Evolutionary conservation across 2,329 filamentous ascomycete species (phyloP), one percentile per base, ranked within the genome.

Genomic region (Penicillium sp.): DNA sequence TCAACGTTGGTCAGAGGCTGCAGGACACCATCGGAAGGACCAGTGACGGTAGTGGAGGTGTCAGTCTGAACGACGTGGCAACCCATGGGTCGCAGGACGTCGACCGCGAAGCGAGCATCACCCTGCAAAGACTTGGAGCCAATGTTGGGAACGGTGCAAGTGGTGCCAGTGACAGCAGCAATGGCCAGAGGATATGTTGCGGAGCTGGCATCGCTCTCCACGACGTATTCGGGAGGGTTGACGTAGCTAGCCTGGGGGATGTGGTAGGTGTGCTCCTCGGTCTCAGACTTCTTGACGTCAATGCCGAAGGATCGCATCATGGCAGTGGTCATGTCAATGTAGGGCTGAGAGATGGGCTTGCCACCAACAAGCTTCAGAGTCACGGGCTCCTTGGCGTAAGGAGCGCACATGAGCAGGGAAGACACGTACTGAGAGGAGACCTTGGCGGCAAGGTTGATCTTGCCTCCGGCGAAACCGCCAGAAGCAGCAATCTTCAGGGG

Each of bases 361-460:
- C 92, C 94, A n/a, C 94, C 94, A 11, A 97, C 88, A 38, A 99
- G 82, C 39, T 87, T 88, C 61, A 99, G 78, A 0, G 91, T 97
- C 36, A 99, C 92, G 0, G 93, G 90, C 59, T 92, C 87, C 76
- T 96, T 97, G 43, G 94, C 94, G 69, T 97, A 99, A 0, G 94
- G 94, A 0, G 94, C 94, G 55, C 92, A 95, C 91, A 99, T 95
- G 48, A 99, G 81, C 60, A 99, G 86, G 1, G 93, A 97, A 0
- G 94, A 97, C 36, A 99, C 94, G 70, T 97, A 99, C 76, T 99
- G 94, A n/a, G 94, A 97, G 8, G 94, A 99, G 14, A 97, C 89
- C 40, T 94, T 97, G 1, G 94, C 94, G 10, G 92, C 91, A 53
- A 99, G 82, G 71, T 96, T 90, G 65, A 99, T 97, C 27, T 89